Base-by-base conservation (phyloP, 2,329 filamentous ascomycete genomes). In the Aspergillus aculeatinus region DNA sequence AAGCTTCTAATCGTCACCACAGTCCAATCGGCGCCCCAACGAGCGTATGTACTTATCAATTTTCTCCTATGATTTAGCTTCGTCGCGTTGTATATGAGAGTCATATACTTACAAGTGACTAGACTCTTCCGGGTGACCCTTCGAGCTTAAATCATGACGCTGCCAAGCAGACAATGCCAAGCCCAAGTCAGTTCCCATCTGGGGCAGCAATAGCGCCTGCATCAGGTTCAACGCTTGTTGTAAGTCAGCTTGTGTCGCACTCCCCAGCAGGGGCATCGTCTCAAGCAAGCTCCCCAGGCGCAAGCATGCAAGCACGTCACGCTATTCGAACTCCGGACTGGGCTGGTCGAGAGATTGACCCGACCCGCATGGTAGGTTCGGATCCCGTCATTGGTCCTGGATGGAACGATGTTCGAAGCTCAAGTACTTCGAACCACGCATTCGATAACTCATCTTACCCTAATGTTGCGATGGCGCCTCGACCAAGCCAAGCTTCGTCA, bases 1-100 rank as follows among this genome's bases (percentile, higher is more conserved):
- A 35, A 25, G 62, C 61, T 21, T 16, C 65, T 1, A 62, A 44
- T 7, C 39, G 44, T 27, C 12, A 48, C 2, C 47, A 57, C 14
- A 27, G 39, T 42, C 23, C 58, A n/a, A 23, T 31, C 16, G 67
- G 48, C 48, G 53, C 63, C 44, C 19, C 57, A 56, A 42, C 44
- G 25, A 42, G 11, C 25, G 59, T 59, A 61, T 51, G 62, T 44
- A 42, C 11, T 19, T 12, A 35, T 21, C 3, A 31, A 3, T 51
- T 2, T 10, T 19, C 23, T 14, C 49, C 6, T 1, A 44, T 12
- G 5, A 19, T 44, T 5, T 2, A 35, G 14, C 12, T 35, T 12
- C 12, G 14, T 35, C 10, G 5, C 12, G 4, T 35, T 35, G 12
- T 12, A 6, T 35, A 35, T 35, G 33, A 35, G 12, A 12, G 11